Evolutionary conservation across 441 rosid species (phyloP).

Genomic region (Populus hybrid): DNA sequence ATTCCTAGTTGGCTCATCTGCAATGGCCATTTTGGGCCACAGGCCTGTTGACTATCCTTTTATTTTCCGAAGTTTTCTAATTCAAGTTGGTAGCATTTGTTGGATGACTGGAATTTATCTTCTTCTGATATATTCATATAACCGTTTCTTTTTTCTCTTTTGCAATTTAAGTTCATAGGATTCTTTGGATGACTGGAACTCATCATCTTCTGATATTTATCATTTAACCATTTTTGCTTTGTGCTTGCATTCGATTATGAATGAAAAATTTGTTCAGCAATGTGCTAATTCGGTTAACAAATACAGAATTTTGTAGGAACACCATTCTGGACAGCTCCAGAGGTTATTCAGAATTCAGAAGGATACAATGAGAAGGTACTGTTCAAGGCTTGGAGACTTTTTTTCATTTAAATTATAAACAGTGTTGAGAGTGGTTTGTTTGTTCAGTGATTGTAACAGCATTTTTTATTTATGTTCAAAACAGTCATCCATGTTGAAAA

Average conservation of each 20-base stretch:
- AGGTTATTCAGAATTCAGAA: slow-evolving; percentile 97
- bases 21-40: neutral
- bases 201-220: slow-evolving; percentile 4
- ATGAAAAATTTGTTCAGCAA: slow-evolving; percentile 14
- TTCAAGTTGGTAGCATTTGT: neutral
- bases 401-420: neutral
- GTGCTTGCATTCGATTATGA: slow-evolving; percentile 11
- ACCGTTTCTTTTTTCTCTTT: neutral
- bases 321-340: slow-evolving; percentile 99
- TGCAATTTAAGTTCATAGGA: neutral
- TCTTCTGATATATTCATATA: neutral
- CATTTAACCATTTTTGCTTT: neutral
- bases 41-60: neutral
- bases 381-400: neutral
- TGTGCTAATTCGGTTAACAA: slow-evolving; percentile 43
- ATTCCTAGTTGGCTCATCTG: neutral
- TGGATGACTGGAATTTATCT: neutral
- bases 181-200: neutral
- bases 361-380: slow-evolving; percentile 90
- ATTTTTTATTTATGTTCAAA: too few relatives aligned
- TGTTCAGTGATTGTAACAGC: neutral
- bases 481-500: neutral
- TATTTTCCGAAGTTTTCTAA: neutral
- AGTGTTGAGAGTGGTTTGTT: neutral
- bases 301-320: slow-evolving; percentile 97